Evolutionary conservation across 169 alveolate species (phyloP).

Genomic region (Theileria parva): DNA sequence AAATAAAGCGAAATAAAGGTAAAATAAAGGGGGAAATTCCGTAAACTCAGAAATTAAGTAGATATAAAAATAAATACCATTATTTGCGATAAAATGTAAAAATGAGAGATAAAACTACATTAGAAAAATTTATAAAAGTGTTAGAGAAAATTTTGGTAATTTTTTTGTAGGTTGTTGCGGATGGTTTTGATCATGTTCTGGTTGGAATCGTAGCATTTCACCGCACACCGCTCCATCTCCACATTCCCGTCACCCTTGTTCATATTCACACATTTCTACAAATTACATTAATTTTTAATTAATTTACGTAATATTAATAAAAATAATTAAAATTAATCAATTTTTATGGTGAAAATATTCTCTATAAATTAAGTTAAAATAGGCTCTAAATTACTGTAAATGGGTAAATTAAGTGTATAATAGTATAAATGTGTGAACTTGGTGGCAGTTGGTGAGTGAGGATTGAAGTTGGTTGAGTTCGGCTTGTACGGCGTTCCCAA

Average conservation of each 20-base stretch:
- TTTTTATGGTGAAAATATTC: too few relatives aligned
- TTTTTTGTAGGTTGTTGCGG: conserved; percentile 52
- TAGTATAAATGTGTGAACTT: conserved; percentile 45
- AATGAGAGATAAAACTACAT: not conserved
- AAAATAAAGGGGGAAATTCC: not conserved
- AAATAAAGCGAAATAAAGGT: too few relatives aligned
- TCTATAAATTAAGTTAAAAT: too few relatives aligned
- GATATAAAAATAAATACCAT: too few relatives aligned
- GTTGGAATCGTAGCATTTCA: conserved; percentile 72
- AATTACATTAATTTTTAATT: too few relatives aligned
- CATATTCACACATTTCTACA: too few relatives aligned
- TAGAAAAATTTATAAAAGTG: not conserved
- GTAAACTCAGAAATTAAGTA: not conserved
- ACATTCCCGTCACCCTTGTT: conserved; percentile 34
- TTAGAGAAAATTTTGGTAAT: conserved; percentile 7
- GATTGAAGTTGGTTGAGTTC: conserved; percentile 75
- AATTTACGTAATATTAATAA: too few relatives aligned
- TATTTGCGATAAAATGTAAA: not conserved
- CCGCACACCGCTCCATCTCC: conserved; percentile 76
- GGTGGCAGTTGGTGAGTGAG: conserved; percentile 69
- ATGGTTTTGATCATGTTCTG: conserved; percentile 68
- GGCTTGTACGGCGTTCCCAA: conserved; percentile 74
- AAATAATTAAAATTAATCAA: too few relatives aligned
- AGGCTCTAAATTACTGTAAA: too few relatives aligned
- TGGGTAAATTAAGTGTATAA: not conserved